Evolutionary conservation across 139 green algal species (phyloP).

Genomic region (Haematococcus lacustris): DNA sequence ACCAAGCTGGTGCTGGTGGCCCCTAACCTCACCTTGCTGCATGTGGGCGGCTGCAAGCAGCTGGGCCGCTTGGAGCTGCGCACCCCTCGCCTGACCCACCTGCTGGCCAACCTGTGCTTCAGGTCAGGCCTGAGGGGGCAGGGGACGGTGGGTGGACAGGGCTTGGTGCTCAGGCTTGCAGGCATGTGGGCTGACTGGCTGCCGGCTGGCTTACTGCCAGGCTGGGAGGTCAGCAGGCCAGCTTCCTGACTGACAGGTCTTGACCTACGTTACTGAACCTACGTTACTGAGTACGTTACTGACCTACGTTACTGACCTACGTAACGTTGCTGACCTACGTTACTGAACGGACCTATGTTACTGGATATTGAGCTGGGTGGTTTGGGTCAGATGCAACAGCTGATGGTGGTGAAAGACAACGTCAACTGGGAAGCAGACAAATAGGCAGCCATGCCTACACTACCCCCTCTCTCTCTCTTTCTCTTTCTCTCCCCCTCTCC

Average conservation of each 20-base stretch:
- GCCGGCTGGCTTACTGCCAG: not conserved
- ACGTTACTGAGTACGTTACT: too few relatives aligned
- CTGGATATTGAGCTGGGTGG: too few relatives aligned
- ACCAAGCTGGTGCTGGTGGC: constrained; percentile 26
- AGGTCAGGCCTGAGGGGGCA: constrained; percentile 1
- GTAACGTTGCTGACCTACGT: too few relatives aligned
- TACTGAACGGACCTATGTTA: too few relatives aligned
- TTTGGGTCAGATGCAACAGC: too few relatives aligned
- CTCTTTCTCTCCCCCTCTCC: not conserved
- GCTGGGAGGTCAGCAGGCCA: not conserved
- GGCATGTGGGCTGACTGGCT: not conserved
- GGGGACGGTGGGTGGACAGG: not conserved
- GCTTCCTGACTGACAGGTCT: not conserved
- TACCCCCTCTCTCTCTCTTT: not conserved
- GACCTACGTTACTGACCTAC: too few relatives aligned
- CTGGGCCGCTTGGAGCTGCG: constrained; percentile 20
- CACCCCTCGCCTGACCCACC: constrained; percentile 20
- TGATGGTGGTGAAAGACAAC: too few relatives aligned
- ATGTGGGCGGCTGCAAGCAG: constrained; percentile 27
- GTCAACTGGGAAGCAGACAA: too few relatives aligned
- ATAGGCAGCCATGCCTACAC: too few relatives aligned
- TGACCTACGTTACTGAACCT: not conserved
- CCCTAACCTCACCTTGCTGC: constrained; percentile 28
- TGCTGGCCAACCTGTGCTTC: constrained; percentile 34
- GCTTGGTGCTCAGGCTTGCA: not conserved